Percentiles rank a stretch among this genome's conserved stretches.
Conservation (phyloP, 2,329 filamentous ascomycete species). For the Thelonectria discophora region DNA sequence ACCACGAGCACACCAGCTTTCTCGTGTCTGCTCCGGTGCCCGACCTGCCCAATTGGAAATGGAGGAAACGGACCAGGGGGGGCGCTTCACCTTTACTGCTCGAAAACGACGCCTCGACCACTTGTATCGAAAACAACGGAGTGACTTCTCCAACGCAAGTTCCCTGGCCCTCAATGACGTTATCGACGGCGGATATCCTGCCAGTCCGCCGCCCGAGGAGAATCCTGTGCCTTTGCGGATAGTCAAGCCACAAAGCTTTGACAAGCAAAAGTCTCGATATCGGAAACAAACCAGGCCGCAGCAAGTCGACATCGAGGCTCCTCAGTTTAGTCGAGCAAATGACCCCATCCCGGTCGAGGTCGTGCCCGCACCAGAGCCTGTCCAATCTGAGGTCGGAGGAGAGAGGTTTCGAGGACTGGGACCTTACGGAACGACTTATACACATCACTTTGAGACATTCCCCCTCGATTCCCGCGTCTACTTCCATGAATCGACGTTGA, state of each 20-base stretch:
- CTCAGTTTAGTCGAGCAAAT: constrained; percentile 62
- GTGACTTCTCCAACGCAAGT: constrained; percentile 37
- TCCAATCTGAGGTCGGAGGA: constrained; percentile 29
- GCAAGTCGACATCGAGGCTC: constrained; percentile 58
- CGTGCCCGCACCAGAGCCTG: constrained; percentile 16
- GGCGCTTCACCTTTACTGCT: constrained; percentile 54
- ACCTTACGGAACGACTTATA: constrained; percentile 69
- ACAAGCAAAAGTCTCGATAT: constrained; percentile 43
- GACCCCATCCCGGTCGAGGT: constrained; percentile 55
- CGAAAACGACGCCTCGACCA: constrained; percentile 65
- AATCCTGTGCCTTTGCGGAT: constrained; percentile 35
- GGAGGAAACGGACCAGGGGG: constrained; percentile 48
- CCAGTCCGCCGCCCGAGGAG: constrained; percentile 39
- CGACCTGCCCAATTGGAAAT: constrained; percentile 67
- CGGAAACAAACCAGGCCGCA: constrained; percentile 57
- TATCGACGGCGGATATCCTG: constrained; percentile 28
- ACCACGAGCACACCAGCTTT: constrained; percentile 13
- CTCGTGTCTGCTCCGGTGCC: constrained; percentile 30
- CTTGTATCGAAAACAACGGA: constrained; percentile 56
- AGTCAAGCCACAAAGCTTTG: constrained; percentile 16
- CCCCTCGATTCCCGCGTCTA: constrained; percentile 64
- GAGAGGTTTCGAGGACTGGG: constrained; percentile 61
- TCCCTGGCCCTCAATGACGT: constrained; percentile 30
- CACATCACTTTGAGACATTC: constrained; percentile 69
- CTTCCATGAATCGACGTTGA: constrained; percentile 67